Base-by-base conservation (phyloP, 306 rosid genomes). In the Astragalus glycyphyllos region DNA sequence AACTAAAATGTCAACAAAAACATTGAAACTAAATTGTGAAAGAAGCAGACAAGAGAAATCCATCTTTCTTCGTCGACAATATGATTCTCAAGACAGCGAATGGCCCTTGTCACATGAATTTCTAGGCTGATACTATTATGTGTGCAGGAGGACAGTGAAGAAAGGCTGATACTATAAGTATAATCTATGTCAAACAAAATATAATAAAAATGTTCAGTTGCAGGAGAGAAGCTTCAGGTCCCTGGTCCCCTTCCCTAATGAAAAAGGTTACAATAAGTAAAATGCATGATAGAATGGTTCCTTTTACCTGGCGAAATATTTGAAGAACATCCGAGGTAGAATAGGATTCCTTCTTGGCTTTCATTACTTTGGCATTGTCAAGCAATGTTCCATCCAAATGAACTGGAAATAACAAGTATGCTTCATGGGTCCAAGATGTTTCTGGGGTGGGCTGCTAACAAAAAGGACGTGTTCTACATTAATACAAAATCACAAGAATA, bases 311-410 rank as follows among this genome's bases (percentile, higher is more conserved):
- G 56, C 72, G 89, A 71, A 95, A 95, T 77, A 95, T 87, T 74
- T 91, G 91, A 50, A 95, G 97, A 74, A 95, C 96, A 72, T 89
- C 96, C 46, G 90, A 53, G 71, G 96, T 89, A 62, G 99, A 86
- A 75, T 83, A 95, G 85, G 51, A 80, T 74, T 95, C 97, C 81
- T 91, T 91, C 69, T 84, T 95, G 57, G 88, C 62, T 78, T 87
- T 77, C 99, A 95, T 91, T 60, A 80, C 77, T 67, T 87, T 85
- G 15, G 96, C 89, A 86, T 87, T 89, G 83, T 95, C 99, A 74
- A 95, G 81, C 83, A 91, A 78, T 26, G 99, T 95, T 81, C 97
- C 99, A 68, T 91, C 99, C 87, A 95, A 81, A 82, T 91, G 99
- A 85, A 95, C 96, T 51, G 99, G 97, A 89, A 95, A 95, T 71